These are phyloP conservation scores for Erythrophleum ivorense DNA, from an alignment of 331 rosid genomes.

Conservation along the genomic window DNA sequence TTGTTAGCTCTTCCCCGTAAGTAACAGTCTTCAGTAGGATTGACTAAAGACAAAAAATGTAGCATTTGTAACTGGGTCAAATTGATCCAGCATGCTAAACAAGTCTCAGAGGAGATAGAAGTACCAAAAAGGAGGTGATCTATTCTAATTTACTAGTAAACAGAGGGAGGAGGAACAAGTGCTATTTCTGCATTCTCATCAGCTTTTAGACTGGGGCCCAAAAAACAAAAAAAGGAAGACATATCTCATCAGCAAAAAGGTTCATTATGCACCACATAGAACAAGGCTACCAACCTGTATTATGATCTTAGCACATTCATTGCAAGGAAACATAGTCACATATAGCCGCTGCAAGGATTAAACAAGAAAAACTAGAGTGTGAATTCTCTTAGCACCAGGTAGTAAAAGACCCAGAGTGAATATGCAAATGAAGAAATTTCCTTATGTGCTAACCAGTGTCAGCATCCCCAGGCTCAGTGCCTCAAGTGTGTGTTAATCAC, in stretches of 20 bases:
- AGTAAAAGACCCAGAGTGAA: constrained; percentile 1
- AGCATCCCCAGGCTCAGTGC: neutral
- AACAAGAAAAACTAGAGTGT: neutral
- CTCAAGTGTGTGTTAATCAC: neutral
- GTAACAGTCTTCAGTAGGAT: constrained; percentile 17
- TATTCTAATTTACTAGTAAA: constrained; percentile 22
- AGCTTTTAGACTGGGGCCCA: neutral
- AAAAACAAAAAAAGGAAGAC: neutral
- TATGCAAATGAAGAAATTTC: neutral
- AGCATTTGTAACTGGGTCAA: neutral
- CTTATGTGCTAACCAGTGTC: constrained; percentile 10
- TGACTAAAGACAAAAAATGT: constrained; percentile 24
- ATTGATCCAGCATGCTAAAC: constrained; percentile 5
- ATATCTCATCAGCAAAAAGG: constrained; percentile 1
- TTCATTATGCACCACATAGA: constrained; percentile 15
- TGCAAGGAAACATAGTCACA: constrained; percentile 98
- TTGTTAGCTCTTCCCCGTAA: neutral
- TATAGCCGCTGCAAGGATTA: constrained; percentile 72
- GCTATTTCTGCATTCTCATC: neutral
- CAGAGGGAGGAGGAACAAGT: constrained; percentile 1
- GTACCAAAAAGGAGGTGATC: constrained; percentile 10
- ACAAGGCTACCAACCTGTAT: constrained; percentile 72
- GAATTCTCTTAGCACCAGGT: constrained; percentile 16
- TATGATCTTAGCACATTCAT: constrained; percentile 94
- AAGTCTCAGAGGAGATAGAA: constrained; percentile 12